Evolutionary conservation across 768 basidiomycete species (phyloP).

Genomic region (Amanita molliuscula): DNA sequence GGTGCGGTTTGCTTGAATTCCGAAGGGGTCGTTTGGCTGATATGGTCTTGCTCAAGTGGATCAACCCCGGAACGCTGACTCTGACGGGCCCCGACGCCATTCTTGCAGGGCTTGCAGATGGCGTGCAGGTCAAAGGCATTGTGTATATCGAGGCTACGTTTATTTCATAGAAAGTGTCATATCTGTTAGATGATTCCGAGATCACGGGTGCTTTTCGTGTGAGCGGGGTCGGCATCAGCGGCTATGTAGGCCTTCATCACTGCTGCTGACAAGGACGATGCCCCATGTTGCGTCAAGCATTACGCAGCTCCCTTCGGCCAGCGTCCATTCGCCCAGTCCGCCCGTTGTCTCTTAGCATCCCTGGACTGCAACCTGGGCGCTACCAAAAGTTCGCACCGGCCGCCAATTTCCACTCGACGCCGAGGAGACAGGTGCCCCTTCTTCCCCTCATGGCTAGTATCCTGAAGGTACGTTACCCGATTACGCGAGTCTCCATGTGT

Average conservation of each 20-base stretch:
- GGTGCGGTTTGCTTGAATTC: conserved; percentile 16
- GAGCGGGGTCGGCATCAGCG: not conserved
- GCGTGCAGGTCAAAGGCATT: conserved; percentile 48
- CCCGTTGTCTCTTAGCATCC: not conserved
- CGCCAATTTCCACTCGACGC: conserved; percentile 28
- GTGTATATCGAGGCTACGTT: conserved; percentile 90
- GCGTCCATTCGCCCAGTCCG: not conserved
- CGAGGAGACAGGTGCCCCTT: conserved; percentile 18
- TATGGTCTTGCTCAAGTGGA: conserved; percentile 25
- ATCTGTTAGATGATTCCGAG: not conserved
- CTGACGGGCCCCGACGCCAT: conserved; percentile 33
- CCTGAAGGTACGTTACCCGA: conserved; percentile 44
- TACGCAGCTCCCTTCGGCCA: conserved; percentile 16
- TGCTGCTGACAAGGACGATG: conserved; percentile 25
- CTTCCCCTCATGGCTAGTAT: conserved; percentile 42
- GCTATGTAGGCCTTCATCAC: not conserved
- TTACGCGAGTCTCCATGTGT: not conserved
- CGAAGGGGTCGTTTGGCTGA: conserved; percentile 15
- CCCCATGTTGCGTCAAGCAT: conserved; percentile 41
- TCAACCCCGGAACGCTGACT: conserved; percentile 32
- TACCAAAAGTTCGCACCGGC: not conserved
- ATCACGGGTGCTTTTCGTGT: not conserved
- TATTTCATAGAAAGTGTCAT: conserved; percentile 41
- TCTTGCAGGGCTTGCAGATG: conserved; percentile 27
- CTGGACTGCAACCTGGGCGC: not conserved